Percentiles rank a stretch among this genome's conserved stretches.
Conservation (phyloP, 208 protist species). For the Phytomonas sp. region DNA sequence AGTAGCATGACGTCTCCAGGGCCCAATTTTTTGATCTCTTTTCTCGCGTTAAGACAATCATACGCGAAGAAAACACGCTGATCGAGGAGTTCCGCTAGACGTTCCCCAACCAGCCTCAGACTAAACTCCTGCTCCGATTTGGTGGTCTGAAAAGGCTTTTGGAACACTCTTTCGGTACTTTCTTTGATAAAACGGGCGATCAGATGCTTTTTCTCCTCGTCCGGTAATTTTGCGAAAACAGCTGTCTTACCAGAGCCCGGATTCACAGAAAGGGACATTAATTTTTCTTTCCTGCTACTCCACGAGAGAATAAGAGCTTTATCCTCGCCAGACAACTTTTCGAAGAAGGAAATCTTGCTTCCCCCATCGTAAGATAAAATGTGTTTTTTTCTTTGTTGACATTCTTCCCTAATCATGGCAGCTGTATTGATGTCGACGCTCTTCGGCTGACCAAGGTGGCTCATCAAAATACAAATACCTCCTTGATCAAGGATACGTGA, state of each 20-base stretch:
- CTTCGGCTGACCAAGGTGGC: conserved; percentile 96
- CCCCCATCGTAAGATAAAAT: conserved; percentile 13
- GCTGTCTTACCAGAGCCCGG: conserved; percentile 48
- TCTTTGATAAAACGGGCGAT: conserved; percentile 48
- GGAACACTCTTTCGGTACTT: conserved; percentile 46
- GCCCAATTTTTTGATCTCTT: conserved; percentile 38
- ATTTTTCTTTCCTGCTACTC: conserved; percentile 39
- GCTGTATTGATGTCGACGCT: conserved; percentile 56
- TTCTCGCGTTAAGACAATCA: conserved; percentile 69
- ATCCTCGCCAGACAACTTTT: conserved; percentile 38
- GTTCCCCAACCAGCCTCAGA: conserved; percentile 88
- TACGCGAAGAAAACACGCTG: conserved; percentile 71
- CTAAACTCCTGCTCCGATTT: conserved; percentile 82
- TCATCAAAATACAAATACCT: conserved; percentile 88
- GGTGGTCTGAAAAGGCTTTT: conserved; percentile 34
- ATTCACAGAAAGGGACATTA: conserved; percentile 20
- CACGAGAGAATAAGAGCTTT: conserved; percentile 56
- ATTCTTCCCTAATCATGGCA: conserved; percentile 16
- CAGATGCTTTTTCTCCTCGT: conserved; percentile 62
- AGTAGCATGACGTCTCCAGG: conserved; percentile 94
- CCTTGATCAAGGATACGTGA: conserved; percentile 91
- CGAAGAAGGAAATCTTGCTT: conserved; percentile 45
- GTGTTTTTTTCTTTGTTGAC: too few relatives aligned
- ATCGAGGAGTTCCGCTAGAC: conserved; percentile 87
- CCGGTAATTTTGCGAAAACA: conserved; percentile 45